A percentile compares a stretch with the other conserved stretches of the same genome.
These are phyloP conservation scores for Stagonosporopsis vannaccii DNA, from an alignment of 2,329 filamentous ascomycete species.

Conservation along the genomic window DNA sequence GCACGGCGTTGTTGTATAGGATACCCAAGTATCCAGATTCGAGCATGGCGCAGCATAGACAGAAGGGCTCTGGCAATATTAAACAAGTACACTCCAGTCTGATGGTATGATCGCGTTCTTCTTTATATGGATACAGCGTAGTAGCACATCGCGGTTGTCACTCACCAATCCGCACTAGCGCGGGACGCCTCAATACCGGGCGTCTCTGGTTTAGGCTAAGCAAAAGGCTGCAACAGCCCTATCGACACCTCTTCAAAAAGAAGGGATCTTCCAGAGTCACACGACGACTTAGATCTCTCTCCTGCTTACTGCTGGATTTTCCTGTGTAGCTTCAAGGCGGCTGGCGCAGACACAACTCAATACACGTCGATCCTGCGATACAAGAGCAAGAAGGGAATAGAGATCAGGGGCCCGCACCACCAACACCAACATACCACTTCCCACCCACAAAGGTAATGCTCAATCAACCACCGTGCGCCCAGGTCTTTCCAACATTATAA, in stretches of 20 bases:
- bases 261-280: neutral
- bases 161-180: slow-evolving; percentile 7
- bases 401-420: neutral
- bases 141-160: neutral
- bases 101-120: neutral
- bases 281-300: neutral
- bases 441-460: neutral
- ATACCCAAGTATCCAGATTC: slow-evolving; percentile 8
- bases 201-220: slow-evolving; percentile 1
- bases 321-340: neutral
- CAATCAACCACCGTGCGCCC: neutral
- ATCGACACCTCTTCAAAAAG: neutral
- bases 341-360: neutral
- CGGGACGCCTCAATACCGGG: slow-evolving; percentile 14
- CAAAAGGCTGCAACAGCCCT: slow-evolving; percentile 9
- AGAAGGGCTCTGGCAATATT: slow-evolving; percentile 10
- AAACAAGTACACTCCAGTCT: neutral
- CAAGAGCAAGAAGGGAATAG: neutral
- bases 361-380: neutral
- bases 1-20: slow-evolving; percentile 12
- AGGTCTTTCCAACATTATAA: no score
- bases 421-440: neutral
- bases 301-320: neutral
- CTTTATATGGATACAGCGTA: neutral
- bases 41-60: slow-evolving; percentile 9